Evolutionary conservation across 2,329 filamentous ascomycete species (phyloP).

Genomic region (Fusarium sp.): DNA sequence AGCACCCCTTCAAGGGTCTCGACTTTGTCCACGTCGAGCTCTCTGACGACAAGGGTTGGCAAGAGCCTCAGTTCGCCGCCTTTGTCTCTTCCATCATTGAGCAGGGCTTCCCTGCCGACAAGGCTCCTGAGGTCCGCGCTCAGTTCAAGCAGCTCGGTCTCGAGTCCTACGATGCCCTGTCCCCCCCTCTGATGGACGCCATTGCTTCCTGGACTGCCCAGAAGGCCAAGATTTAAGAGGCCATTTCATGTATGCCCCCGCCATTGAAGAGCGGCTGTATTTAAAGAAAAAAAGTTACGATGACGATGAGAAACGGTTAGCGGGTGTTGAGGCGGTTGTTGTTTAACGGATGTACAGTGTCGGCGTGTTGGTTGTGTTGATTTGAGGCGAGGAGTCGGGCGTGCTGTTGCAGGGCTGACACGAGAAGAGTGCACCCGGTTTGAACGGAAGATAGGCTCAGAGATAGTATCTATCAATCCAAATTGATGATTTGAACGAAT

Average conservation of each 20-base stretch:
- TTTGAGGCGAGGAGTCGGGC: slow-evolving; percentile 20
- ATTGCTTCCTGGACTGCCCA: slow-evolving; percentile 65
- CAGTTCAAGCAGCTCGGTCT: slow-evolving; percentile 65
- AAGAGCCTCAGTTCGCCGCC: slow-evolving; percentile 75
- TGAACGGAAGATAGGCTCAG: slow-evolving; percentile 18
- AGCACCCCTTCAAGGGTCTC: slow-evolving; percentile 73
- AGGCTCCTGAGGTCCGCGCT: slow-evolving; percentile 63
- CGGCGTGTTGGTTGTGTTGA: slow-evolving; percentile 1
- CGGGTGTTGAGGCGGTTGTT: slow-evolving; percentile 24
- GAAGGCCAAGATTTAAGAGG: slow-evolving; percentile 47
- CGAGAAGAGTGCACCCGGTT: slow-evolving; percentile 1
- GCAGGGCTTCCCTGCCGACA: slow-evolving; percentile 67
- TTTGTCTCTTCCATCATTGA: slow-evolving; percentile 75
- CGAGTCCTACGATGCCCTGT: slow-evolving; percentile 70
- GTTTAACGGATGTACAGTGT: slow-evolving; percentile 18
- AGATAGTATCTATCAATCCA: slow-evolving; percentile 23
- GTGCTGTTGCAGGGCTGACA: slow-evolving; percentile 16
- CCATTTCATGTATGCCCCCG: not conserved
- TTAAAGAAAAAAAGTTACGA: slow-evolving; percentile 28
- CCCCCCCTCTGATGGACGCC: slow-evolving; percentile 69
- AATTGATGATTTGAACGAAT: slow-evolving; percentile 17
- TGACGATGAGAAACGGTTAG: slow-evolving; percentile 16
- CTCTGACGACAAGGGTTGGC: slow-evolving; percentile 69
- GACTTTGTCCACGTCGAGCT: slow-evolving; percentile 75
- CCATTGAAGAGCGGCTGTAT: not conserved